phyloP scores from a whole-genome alignment of 176 grass and related monocot genomes.

The Puccinellia tenuiflora region DNA sequence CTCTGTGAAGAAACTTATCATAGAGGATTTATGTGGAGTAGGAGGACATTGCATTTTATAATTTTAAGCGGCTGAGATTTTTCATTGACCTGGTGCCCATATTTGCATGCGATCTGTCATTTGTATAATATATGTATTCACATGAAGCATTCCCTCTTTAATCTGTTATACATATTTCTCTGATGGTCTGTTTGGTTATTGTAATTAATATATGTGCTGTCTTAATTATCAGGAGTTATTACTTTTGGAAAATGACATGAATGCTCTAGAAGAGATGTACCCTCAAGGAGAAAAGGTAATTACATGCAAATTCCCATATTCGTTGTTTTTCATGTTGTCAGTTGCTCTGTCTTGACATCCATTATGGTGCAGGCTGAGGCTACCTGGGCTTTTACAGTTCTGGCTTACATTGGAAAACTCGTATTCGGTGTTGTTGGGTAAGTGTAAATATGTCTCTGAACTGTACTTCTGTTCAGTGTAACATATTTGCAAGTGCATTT shows the following conservation, averaged over 20 bases:
- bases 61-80: not conserved
- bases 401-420: conserved; percentile 86
- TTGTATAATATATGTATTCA: not conserved
- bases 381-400: conserved; percentile 93
- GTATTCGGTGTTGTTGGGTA: conserved; percentile 85
- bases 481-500: not conserved
- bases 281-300: conserved; percentile 93
- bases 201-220: not conserved
- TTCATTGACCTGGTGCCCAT: not conserved
- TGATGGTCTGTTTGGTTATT: not conserved
- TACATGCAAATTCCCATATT: not conserved
- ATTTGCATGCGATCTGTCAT: not conserved
- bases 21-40: not conserved
- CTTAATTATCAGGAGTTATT: conserved; percentile 62
- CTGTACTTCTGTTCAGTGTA: not conserved
- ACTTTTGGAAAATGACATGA: conserved; percentile 92
- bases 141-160: not conserved
- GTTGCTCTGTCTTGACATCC: conserved; percentile 25
- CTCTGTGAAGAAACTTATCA: not conserved
- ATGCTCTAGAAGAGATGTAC: conserved; percentile 99
- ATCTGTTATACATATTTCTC: not conserved
- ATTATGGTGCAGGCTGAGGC: conserved; percentile 75
- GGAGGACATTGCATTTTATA: not conserved
- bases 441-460: conserved; percentile 19
- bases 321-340: conserved; percentile 11